A percentile compares a stretch with the other conserved stretches of the same genome.
Conservation (phyloP, 345 rosid genomes). For the Heritiera littoralis region DNA sequence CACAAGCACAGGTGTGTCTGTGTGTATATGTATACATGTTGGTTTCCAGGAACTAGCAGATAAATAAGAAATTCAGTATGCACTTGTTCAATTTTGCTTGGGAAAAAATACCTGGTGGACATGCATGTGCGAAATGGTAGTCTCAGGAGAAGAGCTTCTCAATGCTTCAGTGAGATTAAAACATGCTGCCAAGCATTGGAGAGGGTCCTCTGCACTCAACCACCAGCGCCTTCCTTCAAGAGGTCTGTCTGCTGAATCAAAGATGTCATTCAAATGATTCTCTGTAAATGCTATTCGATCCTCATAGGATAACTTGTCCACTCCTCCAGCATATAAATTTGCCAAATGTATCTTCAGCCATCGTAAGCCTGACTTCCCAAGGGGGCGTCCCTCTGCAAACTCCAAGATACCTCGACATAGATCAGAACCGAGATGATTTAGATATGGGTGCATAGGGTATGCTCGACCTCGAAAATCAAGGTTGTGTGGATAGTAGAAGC, state of each 20-base stretch:
- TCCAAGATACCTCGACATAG: slow-evolving; percentile 94
- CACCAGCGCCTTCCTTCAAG: slow-evolving; percentile 65
- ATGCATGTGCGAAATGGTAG: slow-evolving; percentile 72
- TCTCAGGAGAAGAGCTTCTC: slow-evolving; percentile 80
- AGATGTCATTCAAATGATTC: slow-evolving; percentile 79
- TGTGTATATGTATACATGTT: background rate
- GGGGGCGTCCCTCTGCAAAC: slow-evolving; percentile 89
- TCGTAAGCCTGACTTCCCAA: slow-evolving; percentile 77
- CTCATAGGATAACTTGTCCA: slow-evolving; percentile 82
- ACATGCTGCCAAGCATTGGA: slow-evolving; percentile 94
- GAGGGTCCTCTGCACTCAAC: slow-evolving; percentile 97
- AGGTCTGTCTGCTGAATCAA: slow-evolving; percentile 92
- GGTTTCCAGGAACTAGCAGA: background rate
- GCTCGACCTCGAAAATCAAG: slow-evolving; percentile 99
- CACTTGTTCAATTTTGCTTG: background rate
- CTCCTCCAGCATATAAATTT: slow-evolving; percentile 90
- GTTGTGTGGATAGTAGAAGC: slow-evolving; percentile 94
- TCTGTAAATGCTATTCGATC: slow-evolving; percentile 79
- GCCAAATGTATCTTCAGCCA: slow-evolving; percentile 99
- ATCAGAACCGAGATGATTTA: slow-evolving; percentile 99
- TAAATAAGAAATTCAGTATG: background rate
- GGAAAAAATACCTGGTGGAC: slow-evolving; percentile 77
- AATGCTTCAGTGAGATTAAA: slow-evolving; percentile 84
- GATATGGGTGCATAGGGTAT: slow-evolving; percentile 96
- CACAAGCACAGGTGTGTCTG: background rate